These are phyloP conservation scores for Trypanosoma congolense DNA, from an alignment of 208 protist genomes.

Conservation along the genomic window DNA sequence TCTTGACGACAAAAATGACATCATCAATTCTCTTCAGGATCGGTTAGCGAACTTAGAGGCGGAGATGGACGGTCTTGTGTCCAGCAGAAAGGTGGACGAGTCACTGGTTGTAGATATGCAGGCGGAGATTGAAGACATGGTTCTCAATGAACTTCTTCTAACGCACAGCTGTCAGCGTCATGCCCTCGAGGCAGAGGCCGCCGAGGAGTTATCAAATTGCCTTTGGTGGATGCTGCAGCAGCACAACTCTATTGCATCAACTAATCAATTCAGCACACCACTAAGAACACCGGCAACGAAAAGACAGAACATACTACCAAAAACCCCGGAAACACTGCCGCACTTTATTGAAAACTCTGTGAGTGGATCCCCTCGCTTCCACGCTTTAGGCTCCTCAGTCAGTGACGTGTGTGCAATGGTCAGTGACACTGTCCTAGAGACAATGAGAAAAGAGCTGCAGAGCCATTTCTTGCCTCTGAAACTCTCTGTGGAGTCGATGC, in stretches of 20 bases:
- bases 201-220: constrained; percentile 11
- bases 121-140: constrained; percentile 61
- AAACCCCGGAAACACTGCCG: not conserved
- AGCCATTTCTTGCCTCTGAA: constrained; percentile 19
- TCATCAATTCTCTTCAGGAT: not conserved
- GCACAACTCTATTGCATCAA: not conserved
- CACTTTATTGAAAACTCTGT: not conserved
- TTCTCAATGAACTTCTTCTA: constrained; percentile 41
- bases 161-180: constrained; percentile 33
- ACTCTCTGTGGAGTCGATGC: constrained; percentile 24
- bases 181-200: constrained; percentile 24
- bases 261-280: not conserved
- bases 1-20: constrained; percentile 1
- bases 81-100: constrained; percentile 36
- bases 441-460: constrained; percentile 20
- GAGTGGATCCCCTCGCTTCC: not conserved
- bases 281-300: not conserved
- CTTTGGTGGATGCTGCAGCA: constrained; percentile 8
- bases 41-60: constrained; percentile 9
- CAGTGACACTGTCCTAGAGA: constrained; percentile 2
- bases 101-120: constrained; percentile 61
- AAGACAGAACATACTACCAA: not conserved
- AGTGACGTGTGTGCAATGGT: constrained; percentile 1
- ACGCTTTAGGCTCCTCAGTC: not conserved
- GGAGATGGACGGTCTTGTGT: not conserved